phyloP scores from a whole-genome alignment of 108 stramenopile species.

The Cyclotella choctawhatcheeana region DNA sequence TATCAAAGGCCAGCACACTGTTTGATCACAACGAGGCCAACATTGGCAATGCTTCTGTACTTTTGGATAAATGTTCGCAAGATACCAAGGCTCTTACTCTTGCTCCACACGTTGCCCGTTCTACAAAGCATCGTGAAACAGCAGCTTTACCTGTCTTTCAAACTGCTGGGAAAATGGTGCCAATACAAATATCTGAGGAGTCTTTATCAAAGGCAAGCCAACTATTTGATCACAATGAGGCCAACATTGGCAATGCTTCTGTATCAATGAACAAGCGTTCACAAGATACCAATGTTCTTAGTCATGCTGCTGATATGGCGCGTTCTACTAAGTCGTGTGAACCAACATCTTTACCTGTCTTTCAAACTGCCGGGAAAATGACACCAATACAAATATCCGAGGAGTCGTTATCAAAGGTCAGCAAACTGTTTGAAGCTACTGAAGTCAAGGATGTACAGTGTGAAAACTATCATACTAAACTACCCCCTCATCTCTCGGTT shows the following conservation, averaged over 20 bases:
- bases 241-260: not conserved
- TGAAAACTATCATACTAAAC: no score
- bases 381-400: not conserved
- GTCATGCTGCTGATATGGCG: not conserved
- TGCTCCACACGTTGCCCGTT: no score
- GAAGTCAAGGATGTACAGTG: not conserved
- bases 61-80: no score
- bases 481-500: no score
- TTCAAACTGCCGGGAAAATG: constrained; percentile 1
- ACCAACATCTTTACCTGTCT: not conserved
- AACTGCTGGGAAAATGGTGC: not conserved
- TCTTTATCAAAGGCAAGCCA: not conserved
- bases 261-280: no score
- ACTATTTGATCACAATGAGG: not conserved
- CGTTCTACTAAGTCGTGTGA: not conserved
- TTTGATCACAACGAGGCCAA: not conserved
- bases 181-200: not conserved
- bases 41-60: no score
- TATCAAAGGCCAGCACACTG: not conserved
- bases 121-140: no score
- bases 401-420: not conserved
- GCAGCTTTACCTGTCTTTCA: not conserved
- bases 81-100: no score
- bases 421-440: not conserved
- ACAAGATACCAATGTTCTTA: no score